Percentiles rank a stretch among this genome's conserved stretches.
These are phyloP conservation scores for Nakazawaea holstii DNA, from an alignment of 805 yeast genomes.

Conservation along the genomic window DNA sequence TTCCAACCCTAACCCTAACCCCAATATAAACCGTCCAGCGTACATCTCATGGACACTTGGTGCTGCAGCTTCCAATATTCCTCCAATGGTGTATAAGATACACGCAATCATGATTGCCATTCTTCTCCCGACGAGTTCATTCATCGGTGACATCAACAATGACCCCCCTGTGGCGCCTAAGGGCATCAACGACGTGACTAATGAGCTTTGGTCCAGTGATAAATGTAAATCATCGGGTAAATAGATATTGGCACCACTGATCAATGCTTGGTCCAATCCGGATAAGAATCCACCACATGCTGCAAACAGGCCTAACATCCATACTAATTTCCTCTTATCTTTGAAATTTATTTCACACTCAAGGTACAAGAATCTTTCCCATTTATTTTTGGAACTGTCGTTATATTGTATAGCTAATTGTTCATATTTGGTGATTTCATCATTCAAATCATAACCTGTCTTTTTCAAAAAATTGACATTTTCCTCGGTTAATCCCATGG, in stretches of 20 bases:
- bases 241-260: constrained; percentile 56
- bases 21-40: constrained; percentile 10
- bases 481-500: constrained; percentile 2
- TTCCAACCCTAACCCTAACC: constrained; percentile 10
- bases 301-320: constrained; percentile 49
- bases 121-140: constrained; percentile 51
- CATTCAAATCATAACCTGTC: constrained; percentile 28
- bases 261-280: constrained; percentile 66
- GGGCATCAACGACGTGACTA: constrained; percentile 58
- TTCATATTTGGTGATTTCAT: constrained; percentile 30
- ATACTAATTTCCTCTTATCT: constrained; percentile 40
- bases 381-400: constrained; percentile 23
- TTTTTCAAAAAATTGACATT: neutral
- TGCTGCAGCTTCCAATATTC: constrained; percentile 51
- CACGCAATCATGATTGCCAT: constrained; percentile 50
- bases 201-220: constrained; percentile 38
- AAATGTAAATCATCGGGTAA: constrained; percentile 39
- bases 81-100: constrained; percentile 57
- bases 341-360: constrained; percentile 37
- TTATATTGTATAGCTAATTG: constrained; percentile 24
- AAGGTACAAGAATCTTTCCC: constrained; percentile 30
- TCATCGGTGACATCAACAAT: constrained; percentile 52
- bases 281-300: constrained; percentile 61
- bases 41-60: constrained; percentile 41
- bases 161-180: constrained; percentile 64